Percentiles rank a stretch among this genome's conserved stretches.
These are phyloP conservation scores for Paxillus involutus DNA, from an alignment of 768 basidiomycete species.

Conservation along the genomic window DNA sequence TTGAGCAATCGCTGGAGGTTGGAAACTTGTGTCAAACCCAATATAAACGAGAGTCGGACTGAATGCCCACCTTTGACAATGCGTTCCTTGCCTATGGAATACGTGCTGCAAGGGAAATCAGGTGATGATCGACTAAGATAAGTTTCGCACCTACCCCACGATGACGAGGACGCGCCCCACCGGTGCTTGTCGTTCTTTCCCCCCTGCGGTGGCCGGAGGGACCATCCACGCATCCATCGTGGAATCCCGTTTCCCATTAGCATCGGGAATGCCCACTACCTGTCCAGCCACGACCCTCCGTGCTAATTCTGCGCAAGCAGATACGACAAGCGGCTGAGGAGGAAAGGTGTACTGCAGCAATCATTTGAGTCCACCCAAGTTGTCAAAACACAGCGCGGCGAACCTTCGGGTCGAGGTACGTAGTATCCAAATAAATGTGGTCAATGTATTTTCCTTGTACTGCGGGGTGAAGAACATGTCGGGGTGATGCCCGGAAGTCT, in stretches of 20 bases:
- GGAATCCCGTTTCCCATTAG: constrained; percentile 24
- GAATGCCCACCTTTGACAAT: constrained; percentile 80
- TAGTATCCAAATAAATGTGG: constrained; percentile 92
- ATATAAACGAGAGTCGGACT: background rate
- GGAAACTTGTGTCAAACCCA: background rate
- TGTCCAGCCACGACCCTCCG: constrained; percentile 51
- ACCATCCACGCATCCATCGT: constrained; percentile 56
- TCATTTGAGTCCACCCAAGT: constrained; percentile 1
- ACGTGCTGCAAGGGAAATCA: constrained; percentile 59
- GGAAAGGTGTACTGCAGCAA: constrained; percentile 82
- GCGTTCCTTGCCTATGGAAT: constrained; percentile 96
- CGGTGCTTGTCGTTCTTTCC: constrained; percentile 36
- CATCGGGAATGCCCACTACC: constrained; percentile 24
- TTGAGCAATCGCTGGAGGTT: constrained; percentile 70
- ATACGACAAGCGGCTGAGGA: constrained; percentile 90
- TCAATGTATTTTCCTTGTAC: constrained; percentile 82
- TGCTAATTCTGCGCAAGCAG: constrained; percentile 87
- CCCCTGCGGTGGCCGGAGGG: constrained; percentile 17
- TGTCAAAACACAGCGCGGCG: background rate
- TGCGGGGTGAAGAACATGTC: constrained; percentile 81
- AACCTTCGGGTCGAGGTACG: constrained; percentile 87
- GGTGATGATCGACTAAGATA: background rate
- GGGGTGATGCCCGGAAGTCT: constrained; percentile 88
- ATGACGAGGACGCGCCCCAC: constrained; percentile 54
- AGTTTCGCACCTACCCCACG: constrained; percentile 55